Conservation (phyloP, 208 protist genomes). For the Acanthamoeba sp. region DNA sequence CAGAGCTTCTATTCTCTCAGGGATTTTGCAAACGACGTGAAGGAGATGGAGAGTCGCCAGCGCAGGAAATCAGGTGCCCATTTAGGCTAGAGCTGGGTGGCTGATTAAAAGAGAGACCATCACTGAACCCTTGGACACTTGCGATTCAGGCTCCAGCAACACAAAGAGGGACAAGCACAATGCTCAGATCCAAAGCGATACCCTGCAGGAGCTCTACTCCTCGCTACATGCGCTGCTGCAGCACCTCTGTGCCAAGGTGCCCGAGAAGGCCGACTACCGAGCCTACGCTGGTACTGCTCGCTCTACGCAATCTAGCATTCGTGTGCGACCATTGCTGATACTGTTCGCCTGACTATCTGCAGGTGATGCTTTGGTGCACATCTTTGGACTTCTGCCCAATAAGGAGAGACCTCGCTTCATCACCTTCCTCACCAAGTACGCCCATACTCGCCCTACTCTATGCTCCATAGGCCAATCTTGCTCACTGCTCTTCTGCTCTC, state of each 20-base stretch:
- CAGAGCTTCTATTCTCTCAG: no score
- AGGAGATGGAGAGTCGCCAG: slow-evolving; percentile 58
- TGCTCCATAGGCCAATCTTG: no score
- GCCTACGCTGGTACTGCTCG: slow-evolving; percentile 11
- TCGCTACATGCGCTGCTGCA: slow-evolving; percentile 62
- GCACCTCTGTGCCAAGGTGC: slow-evolving; percentile 64
- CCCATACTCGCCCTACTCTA: no score
- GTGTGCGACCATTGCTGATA: no score
- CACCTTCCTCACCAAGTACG: slow-evolving; percentile 49
- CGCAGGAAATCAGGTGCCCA: neutral
- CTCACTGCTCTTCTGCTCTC: neutral
- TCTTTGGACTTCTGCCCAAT: slow-evolving; percentile 63
- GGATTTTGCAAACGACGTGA: slow-evolving; percentile 13
- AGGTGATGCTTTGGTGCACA: slow-evolving; percentile 21
- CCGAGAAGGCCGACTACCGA: slow-evolving; percentile 61
- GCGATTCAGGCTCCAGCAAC: no score
- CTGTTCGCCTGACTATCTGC: neutral
- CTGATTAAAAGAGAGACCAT: no score
- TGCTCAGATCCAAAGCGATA: slow-evolving; percentile 5
- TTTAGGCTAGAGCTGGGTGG: no score
- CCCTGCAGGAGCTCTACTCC: slow-evolving; percentile 45
- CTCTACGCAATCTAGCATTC: no score
- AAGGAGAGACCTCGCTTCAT: slow-evolving; percentile 69
- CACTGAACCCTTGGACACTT: no score
- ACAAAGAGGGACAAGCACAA: slow-evolving; percentile 40